phyloP scores from a whole-genome alignment of 2,329 filamentous ascomycete genomes.

The Fusarium verticillioides region DNA sequence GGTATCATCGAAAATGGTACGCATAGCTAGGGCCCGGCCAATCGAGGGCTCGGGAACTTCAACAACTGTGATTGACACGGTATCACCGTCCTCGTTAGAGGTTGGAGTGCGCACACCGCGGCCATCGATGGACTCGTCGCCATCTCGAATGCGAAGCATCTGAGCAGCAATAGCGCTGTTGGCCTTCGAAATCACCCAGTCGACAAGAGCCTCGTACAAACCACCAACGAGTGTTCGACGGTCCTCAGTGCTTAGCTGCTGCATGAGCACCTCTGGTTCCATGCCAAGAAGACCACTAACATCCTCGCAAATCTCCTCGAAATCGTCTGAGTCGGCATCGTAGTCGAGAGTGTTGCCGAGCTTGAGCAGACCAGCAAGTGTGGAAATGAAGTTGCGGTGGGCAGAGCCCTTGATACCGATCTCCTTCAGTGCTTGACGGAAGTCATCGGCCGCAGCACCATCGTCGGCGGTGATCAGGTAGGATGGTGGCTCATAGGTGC shows the following conservation, averaged over 20 bases:
- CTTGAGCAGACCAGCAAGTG: constrained; percentile 86
- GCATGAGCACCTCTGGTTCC: constrained; percentile 82
- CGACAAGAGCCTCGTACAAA: constrained; percentile 92
- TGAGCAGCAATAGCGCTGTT: constrained; percentile 86
- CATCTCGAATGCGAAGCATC: constrained; percentile 72
- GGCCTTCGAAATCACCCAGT: constrained; percentile 91
- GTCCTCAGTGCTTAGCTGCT: constrained; percentile 85
- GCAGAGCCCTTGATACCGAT: constrained; percentile 92
- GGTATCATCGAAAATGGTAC: constrained; percentile 92
- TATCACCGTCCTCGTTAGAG: constrained; percentile 80
- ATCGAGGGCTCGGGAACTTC: constrained; percentile 84
- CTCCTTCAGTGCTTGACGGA: constrained; percentile 84
- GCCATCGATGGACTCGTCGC: constrained; percentile 75
- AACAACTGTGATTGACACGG: constrained; percentile 87
- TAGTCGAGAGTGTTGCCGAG: constrained; percentile 92
- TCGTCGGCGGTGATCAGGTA: constrained; percentile 95
- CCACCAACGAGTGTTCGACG: constrained; percentile 84
- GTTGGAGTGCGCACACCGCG: constrained; percentile 71
- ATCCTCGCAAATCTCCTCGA: constrained; percentile 91
- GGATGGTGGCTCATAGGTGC: constrained; percentile 84
- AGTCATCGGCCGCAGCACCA: constrained; percentile 91
- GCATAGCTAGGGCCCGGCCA: constrained; percentile 88
- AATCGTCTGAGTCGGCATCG: constrained; percentile 81
- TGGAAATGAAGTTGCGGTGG: constrained; percentile 85
- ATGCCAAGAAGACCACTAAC: constrained; percentile 86